Base-by-base conservation (phyloP, 1,284 basidiomycete species). In the Laetiporus sulphureus region DNA sequence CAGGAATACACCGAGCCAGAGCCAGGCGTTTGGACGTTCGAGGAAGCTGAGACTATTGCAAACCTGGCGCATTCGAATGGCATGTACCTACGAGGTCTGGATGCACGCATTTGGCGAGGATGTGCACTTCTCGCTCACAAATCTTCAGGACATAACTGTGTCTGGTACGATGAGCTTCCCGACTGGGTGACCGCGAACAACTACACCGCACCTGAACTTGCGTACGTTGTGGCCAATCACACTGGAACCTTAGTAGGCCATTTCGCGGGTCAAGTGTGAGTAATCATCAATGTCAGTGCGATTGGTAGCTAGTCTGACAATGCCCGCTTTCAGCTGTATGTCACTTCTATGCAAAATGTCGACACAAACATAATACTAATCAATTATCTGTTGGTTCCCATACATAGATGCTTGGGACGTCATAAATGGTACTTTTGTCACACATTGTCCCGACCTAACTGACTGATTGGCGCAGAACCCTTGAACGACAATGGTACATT, bases 401-500 rank as follows among this genome's bases (percentile, higher is more conserved):
- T 25, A 52, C 49, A 48, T 38, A 51, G 51, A 51, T 31, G 36
- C 46, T 33, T 67, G 65, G 65, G 67, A 70, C 44, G 64, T 69
- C 10, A 56, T 67, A 16, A 68, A 68, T 32, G 63, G 63, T 63
- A 33, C 18, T 36, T 15, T 24, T 36, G 25, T 20, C 16, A 4
- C 20, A 16, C 2, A 10, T 7, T 27, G 25, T 3, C 27, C 6
- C 22, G 3, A 3, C 10, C 21, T 30, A n/a, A 27, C 15, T 31
- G 4, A 25, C 7, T 6, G 33, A 30, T 31, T 16, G 3, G 15
- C 23, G 13, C 43, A 61, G 63, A 80, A 51, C 69, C 74, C 2
- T 71, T 79, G 59, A 77, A 77, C 50, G 77, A 79, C 18, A 71
- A 79, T 50, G 77, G 77, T 5, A 74, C 71, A 3, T 72, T 66